A percentile compares a stretch with the other conserved stretches of the same genome.
Evolutionary conservation across 116 monocot species (phyloP).

Genomic region (Papilionanthe hybrid): DNA sequence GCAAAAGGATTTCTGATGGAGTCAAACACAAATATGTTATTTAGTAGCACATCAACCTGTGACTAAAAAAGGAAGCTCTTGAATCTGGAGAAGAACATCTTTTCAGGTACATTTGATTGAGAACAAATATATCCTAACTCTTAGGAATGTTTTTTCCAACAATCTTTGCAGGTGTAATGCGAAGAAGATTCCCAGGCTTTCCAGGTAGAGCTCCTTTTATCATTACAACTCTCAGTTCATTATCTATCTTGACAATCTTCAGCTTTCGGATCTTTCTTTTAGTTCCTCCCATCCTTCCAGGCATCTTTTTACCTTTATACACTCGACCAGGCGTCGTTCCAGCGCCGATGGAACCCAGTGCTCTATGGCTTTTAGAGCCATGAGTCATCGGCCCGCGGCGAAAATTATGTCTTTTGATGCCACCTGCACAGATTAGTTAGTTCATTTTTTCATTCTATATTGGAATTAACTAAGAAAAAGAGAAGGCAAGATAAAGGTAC

Average conservation of each 20-base stretch:
- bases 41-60: no score
- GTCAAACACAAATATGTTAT: no score
- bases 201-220: conserved; percentile 92
- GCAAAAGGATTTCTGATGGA: no score
- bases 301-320: conserved; percentile 97
- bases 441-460: background rate
- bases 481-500: no score
- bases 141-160: conserved; percentile 95
- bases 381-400: conserved; percentile 75
- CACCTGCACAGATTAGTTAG: conserved; percentile 36
- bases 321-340: conserved; percentile 91
- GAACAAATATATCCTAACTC: conserved; percentile 22
- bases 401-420: conserved; percentile 91
- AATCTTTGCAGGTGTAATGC: conserved; percentile 83
- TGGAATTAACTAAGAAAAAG: no score
- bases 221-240: conserved; percentile 67
- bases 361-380: conserved; percentile 88
- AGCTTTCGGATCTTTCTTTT: conserved; percentile 89
- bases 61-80: no score
- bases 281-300: conserved; percentile 90
- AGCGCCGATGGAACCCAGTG: conserved; percentile 85
- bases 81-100: no score
- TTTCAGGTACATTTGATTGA: no score
- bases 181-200: conserved; percentile 90
- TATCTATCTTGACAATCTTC: conserved; percentile 85